Percentiles rank a stretch among this genome's conserved stretches.
Evolutionary conservation across 352 stramenopile species (phyloP).

Genomic region (Phytophthora idaei): DNA sequence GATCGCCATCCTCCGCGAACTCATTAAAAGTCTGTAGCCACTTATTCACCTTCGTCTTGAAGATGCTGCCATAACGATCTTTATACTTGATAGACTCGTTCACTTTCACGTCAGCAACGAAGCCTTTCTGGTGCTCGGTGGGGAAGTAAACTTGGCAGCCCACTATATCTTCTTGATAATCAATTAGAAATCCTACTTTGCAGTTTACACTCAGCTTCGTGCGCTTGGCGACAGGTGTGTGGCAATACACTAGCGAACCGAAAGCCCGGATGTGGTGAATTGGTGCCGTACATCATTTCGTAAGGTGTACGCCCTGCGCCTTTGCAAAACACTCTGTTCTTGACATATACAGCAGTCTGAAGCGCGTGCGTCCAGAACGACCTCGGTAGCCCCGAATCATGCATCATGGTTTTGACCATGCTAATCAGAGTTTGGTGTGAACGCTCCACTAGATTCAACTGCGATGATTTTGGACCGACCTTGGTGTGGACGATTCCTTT

Average conservation of each 20-base stretch:
- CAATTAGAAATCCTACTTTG: not conserved
- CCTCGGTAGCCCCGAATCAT: not conserved
- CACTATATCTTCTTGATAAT: not conserved
- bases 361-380: not conserved
- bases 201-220: not conserved
- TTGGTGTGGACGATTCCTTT: not conserved
- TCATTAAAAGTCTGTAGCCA: conserved; percentile 2
- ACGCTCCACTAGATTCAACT: not conserved
- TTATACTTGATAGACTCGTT: conserved; percentile 2
- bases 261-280: not conserved
- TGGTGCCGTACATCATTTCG: not conserved
- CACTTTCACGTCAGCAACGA: not conserved
- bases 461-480: not conserved
- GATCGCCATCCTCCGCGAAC: not conserved
- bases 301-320: not conserved
- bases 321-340: conserved; percentile 1
- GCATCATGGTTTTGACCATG: conserved; percentile 1
- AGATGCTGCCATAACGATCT: not conserved
- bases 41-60: conserved; percentile 3
- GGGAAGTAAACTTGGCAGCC: not conserved
- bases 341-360: not conserved
- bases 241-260: not conserved
- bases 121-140: not conserved
- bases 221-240: not conserved
- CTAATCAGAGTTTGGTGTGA: not conserved